Conservation (phyloP, 768 basidiomycete species). For the Trametes punicea region DNA sequence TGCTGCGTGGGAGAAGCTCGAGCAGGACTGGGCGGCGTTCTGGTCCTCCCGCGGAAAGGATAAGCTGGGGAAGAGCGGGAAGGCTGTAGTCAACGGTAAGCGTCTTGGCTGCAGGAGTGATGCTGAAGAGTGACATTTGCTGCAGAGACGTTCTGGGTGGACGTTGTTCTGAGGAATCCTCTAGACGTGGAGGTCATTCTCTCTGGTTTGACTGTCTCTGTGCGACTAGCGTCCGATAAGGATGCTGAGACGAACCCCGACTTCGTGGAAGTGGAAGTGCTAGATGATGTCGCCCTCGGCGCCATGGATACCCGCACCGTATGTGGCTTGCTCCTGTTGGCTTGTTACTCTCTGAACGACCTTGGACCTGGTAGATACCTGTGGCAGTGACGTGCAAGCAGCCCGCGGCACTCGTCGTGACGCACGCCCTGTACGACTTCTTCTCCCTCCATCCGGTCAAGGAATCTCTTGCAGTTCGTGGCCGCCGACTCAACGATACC, state of each 20-base stretch:
- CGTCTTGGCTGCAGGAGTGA: background rate
- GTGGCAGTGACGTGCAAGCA: conserved; percentile 54
- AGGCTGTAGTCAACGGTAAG: conserved; percentile 63
- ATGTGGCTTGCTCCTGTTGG: conserved; percentile 24
- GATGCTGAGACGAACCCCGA: conserved; percentile 34
- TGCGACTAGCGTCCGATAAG: conserved; percentile 39
- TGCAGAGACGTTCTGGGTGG: conserved; percentile 75
- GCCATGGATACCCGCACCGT: conserved; percentile 67
- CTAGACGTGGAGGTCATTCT: conserved; percentile 71
- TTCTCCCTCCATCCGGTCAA: conserved; percentile 64
- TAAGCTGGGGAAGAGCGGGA: conserved; percentile 50
- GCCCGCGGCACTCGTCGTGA: conserved; percentile 53
- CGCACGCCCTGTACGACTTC: conserved; percentile 63
- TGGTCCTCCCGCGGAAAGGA: conserved; percentile 56
- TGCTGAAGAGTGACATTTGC: conserved; percentile 3
- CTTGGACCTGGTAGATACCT: conserved; percentile 51
- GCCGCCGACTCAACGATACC: conserved; percentile 74
- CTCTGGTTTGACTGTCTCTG: conserved; percentile 53
- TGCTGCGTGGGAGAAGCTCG: conserved; percentile 58
- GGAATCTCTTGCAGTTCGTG: conserved; percentile 69
- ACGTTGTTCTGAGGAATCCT: conserved; percentile 67
- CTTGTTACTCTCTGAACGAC: background rate
- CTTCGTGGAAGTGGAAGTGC: conserved; percentile 52
- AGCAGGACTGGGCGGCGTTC: conserved; percentile 62
- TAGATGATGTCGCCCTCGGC: conserved; percentile 59